Conservation (phyloP, 2,329 filamentous ascomycete genomes). For the Aureobasidium sp. region DNA sequence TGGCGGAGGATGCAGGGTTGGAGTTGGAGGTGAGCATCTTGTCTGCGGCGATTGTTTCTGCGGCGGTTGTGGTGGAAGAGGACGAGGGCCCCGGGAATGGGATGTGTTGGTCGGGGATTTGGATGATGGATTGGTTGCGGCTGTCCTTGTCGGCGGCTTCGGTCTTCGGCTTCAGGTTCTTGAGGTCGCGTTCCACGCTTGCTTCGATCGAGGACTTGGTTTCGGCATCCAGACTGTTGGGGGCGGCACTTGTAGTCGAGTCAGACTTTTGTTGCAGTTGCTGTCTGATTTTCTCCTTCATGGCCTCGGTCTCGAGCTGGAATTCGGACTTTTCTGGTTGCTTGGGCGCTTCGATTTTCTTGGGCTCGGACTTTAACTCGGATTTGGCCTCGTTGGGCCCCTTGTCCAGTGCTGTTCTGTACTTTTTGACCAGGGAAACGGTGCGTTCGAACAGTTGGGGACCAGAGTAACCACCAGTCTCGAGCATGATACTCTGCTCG, state of each 20-base stretch:
- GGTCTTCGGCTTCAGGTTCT: conserved; percentile 24
- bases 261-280: not conserved
- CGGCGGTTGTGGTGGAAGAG: not conserved
- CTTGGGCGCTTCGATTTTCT: not conserved
- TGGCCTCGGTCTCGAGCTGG: not conserved
- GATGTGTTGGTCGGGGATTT: conserved; percentile 23
- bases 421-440: conserved; percentile 66
- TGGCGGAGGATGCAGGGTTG: not conserved
- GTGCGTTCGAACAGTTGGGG: conserved; percentile 81
- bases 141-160: conserved; percentile 21
- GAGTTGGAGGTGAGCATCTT: not conserved
- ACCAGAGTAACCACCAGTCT: conserved; percentile 84
- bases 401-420: conserved; percentile 48
- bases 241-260: not conserved
- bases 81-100: not conserved
- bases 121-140: conserved; percentile 24
- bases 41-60: not conserved
- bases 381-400: conserved; percentile 27
- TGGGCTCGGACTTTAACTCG: not conserved
- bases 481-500: conserved; percentile 60
- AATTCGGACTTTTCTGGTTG: conserved; percentile 6
- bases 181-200: conserved; percentile 23
- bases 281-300: not conserved
- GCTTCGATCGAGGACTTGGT: conserved; percentile 16
- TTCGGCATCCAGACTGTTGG: not conserved